These are phyloP conservation scores for Arctium lappa DNA, from an alignment of 129 eudicot genomes.

Conservation along the genomic window DNA sequence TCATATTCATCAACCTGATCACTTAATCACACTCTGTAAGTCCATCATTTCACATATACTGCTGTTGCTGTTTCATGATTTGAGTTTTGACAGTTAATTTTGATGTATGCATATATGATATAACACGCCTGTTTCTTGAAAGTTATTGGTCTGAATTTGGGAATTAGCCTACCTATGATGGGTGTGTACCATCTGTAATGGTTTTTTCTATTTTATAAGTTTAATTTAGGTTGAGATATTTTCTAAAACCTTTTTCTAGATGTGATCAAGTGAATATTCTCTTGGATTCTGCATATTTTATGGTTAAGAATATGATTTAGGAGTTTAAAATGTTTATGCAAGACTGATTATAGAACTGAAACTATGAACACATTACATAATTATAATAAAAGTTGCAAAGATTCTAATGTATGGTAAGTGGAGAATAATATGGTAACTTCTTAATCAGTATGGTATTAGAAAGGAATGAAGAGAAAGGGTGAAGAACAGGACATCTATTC, in stretches of 20 bases:
- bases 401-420: background rate
- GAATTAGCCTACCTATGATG: background rate
- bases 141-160: background rate
- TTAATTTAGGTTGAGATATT: background rate
- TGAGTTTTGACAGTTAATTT: background rate
- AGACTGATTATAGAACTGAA: background rate
- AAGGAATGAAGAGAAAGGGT: background rate
- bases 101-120: background rate
- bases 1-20: slow-evolving; percentile 61
- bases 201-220: background rate
- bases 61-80: background rate
- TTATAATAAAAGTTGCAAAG: background rate
- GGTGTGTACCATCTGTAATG: background rate
- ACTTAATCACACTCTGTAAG: slow-evolving; percentile 45
- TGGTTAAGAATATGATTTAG: background rate
- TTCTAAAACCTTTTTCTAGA: background rate
- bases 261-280: background rate
- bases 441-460: background rate
- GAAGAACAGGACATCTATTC: background rate
- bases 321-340: background rate
- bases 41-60: background rate
- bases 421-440: background rate
- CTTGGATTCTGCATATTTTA: background rate
- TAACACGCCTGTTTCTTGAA: background rate
- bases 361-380: background rate